Evolutionary conservation across 2,329 filamentous ascomycete genomes (phyloP), one percentile per base, ranked within the genome.

Genomic region (Hypoxylon sp.): DNA sequence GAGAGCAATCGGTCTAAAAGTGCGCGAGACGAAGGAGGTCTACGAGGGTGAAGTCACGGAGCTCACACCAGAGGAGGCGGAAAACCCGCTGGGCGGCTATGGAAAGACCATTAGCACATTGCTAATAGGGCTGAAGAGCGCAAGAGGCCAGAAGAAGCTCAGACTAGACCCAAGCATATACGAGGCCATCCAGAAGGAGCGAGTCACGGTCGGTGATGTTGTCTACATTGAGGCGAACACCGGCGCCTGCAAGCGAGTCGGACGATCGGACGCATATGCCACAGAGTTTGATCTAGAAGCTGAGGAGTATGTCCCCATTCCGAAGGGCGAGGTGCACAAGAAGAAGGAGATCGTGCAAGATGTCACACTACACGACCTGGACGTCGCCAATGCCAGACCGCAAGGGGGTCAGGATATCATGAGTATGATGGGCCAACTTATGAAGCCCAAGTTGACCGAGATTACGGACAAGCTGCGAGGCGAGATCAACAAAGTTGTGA

Each of bases 281-380:
- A 99, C 96, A 53, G 96, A 99, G 79, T 99, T 99, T 78, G 96
- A 99, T 78, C 88, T 99, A 51, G 96, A 99, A 82, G 96, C 96
- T 1, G 96, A 99, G 81, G 96, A 99, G 81, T 99, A 99, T 79
- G 96, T 99, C 70, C 96, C 96, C 4, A 96, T 99, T 69, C 96
- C 96, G 61, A 99, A 99, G 84, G 96, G 96, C 62, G 96, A 99
- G 76, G 96, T 99, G 56, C 96, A 98, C 84, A 99, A 99, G 88
- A 98, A 97, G 89, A 99, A 99, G 85, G 96, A 99, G 81, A 97
- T 99, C 72, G 96, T 99, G 33, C 96, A 99, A 79, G 96, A 99
- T 75, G 96, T 99, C 68, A 97, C 96, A 46, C 86, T 99, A 69
- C 96, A 99, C 79, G 96, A 99, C 77, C 84, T 99, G 60, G 96